Conservation (phyloP, 2,329 filamentous ascomycete species). For the Fusarium transvaalense region DNA sequence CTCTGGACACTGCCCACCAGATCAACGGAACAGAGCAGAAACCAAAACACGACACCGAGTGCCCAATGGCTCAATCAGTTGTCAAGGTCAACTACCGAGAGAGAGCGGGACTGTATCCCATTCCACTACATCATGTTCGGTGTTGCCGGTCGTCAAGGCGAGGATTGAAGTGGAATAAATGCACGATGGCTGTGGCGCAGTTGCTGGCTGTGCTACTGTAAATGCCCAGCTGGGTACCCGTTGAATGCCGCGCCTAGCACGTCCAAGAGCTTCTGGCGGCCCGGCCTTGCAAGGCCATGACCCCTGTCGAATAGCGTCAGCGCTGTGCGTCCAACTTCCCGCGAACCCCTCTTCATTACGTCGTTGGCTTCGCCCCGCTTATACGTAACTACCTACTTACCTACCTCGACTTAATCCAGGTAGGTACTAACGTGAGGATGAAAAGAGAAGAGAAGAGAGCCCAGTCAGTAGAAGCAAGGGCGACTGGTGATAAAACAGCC, state of each 20-base stretch:
- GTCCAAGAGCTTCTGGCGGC: constrained; percentile 28
- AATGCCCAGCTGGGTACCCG: constrained; percentile 34
- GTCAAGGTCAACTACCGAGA: constrained; percentile 4
- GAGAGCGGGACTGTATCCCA: not conserved
- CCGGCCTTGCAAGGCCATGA: constrained; percentile 17
- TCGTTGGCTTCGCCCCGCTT: constrained; percentile 41
- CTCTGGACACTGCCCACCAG: constrained; percentile 14
- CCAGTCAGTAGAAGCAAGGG: not conserved
- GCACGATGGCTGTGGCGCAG: constrained; percentile 28
- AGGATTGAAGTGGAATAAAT: constrained; percentile 19
- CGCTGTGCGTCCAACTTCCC: constrained; percentile 31
- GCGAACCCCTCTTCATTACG: constrained; percentile 46
- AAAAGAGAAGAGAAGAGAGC: not conserved
- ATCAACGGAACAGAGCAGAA: no score
- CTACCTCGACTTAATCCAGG: not conserved
- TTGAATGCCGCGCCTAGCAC: constrained; percentile 22
- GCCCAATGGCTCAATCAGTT: constrained; percentile 2
- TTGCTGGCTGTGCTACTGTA: constrained; percentile 21
- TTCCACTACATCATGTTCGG: constrained; percentile 36
- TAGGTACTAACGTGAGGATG: not conserved
- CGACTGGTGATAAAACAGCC: constrained; percentile 7
- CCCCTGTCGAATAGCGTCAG: constrained; percentile 45
- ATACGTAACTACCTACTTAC: constrained; percentile 9
- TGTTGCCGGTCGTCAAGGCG: constrained; percentile 27
- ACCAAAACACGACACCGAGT: constrained; percentile 10